Base-by-base conservation (phyloP, 164 flowering plant species). In the Magnolia officinalis region DNA sequence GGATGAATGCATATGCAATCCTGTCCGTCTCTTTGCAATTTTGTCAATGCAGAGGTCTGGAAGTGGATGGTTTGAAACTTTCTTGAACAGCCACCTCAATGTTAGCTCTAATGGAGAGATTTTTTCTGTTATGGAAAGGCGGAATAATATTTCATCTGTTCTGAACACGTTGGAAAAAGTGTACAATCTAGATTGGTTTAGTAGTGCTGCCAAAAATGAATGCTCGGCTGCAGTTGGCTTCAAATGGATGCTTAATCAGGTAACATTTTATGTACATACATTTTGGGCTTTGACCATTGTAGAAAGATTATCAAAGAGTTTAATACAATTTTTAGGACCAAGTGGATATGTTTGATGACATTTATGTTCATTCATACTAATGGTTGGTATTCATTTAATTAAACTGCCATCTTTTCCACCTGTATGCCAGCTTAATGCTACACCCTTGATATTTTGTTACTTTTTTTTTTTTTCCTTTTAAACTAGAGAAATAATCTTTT, bases 211-310 rank as follows among this genome's bases (percentile, higher is more conserved):
- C 71, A 86, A 85, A 67, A 86, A 85, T 64, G 86, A 83, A 67
- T 86, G 89, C 80, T 77, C 87, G 2, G 87, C 89, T 71, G 86
- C 86, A 29, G 87, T 86, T 70, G 89, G 89, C 50, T 82, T 86
- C 76, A 86, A 86, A 71, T 86, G 89, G 89, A 86, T 86, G 89
- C 85, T 86, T 59, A 86, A 86, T 81, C 89, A 86, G 87, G 88
- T 84, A 67, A n/a, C 45, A 37, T 37, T 55, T 10, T 6, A 10
- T 64, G 61, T 10, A 59, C 63, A 59, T 59, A 13, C 45, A 37
- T 37, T 37, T 37, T 37, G 45, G 45, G 45, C 6, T 37, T 5
- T 37, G 6, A 37, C 45, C 45, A 37, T 37, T 5, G 6, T 37
- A 37, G 8, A 13, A 0, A 13, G 61, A 3, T 55, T 18, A 11